A percentile compares a stretch with the other conserved stretches of the same genome.
These are phyloP conservation scores for Aspergillus fumigatus DNA, from an alignment of 2,329 filamentous ascomycete genomes.

Conservation along the genomic window DNA sequence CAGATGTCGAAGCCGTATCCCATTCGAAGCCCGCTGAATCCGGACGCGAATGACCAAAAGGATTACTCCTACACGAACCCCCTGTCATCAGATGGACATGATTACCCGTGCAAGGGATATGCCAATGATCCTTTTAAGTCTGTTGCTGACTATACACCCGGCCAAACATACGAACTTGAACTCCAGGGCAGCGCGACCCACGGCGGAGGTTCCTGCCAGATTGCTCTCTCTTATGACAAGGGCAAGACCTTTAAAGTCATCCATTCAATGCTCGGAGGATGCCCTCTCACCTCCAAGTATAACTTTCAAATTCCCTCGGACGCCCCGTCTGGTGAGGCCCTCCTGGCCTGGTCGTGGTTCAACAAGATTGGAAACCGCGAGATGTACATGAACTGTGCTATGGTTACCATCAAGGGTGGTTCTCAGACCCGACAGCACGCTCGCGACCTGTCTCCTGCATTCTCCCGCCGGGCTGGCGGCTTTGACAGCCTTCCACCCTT, in stretches of 20 bases:
- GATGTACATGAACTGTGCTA: slow-evolving; percentile 84
- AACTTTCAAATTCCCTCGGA: slow-evolving; percentile 63
- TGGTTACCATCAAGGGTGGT: slow-evolving; percentile 54
- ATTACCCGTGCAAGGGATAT: slow-evolving; percentile 75
- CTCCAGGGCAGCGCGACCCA: slow-evolving; percentile 61
- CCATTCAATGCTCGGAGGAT: slow-evolving; percentile 58
- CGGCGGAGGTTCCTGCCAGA: slow-evolving; percentile 70
- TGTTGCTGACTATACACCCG: slow-evolving; percentile 59
- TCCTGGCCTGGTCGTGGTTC: slow-evolving; percentile 75
- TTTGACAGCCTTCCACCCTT: slow-evolving; percentile 60
- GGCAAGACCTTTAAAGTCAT: slow-evolving; percentile 67
- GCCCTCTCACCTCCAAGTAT: slow-evolving; percentile 51
- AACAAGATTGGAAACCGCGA: slow-evolving; percentile 73
- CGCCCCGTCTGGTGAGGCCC: slow-evolving; percentile 55
- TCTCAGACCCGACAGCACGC: slow-evolving; percentile 10
- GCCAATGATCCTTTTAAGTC: slow-evolving; percentile 49
- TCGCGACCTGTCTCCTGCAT: slow-evolving; percentile 2
- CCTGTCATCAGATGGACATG: slow-evolving; percentile 52
- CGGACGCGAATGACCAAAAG: slow-evolving; percentile 43
- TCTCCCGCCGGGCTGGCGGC: slow-evolving; percentile 11
- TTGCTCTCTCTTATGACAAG: slow-evolving; percentile 68
- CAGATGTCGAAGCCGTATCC: slow-evolving; percentile 54
- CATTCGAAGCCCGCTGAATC: slow-evolving; percentile 49
- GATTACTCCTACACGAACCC: slow-evolving; percentile 72
- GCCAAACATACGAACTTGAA: slow-evolving; percentile 59